Base-by-base conservation (phyloP, 2,329 filamentous ascomycete genomes). In the Pseudocercospora eumusae region DNA sequence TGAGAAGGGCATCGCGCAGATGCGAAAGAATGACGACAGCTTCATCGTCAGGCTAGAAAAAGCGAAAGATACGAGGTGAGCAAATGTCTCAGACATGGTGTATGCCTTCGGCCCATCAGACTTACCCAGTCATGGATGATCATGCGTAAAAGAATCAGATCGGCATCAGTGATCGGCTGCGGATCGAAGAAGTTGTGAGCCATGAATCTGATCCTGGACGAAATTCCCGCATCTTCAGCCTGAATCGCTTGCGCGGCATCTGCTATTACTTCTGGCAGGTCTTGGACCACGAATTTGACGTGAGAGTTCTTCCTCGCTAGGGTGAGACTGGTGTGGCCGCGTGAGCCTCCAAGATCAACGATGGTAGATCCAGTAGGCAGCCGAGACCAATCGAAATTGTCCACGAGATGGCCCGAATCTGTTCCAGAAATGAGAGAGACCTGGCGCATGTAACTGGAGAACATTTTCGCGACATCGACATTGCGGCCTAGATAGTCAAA, bases 131-230 rank as follows among this genome's bases (percentile, higher is more conserved):
- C 56, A n/a, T 67, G 63, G 9, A 68, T 31, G 52, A 68, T 64
- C 40, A 50, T 57, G 5, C 59, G 57, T 11, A 68, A 42, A 23
- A 67, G 57, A 36, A 67, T 67, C 7, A 75, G 61, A 47, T 73
- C 70, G 8, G 74, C 73, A 45, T 64, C 66, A 9, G 63, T 57
- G 13, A 70, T 56, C 2, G 67, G 66, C 31, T 73, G 61, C 11
- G 64, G 58, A 1, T 60, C 66, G 64, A 70, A 73, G 60, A 72
- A 72, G 27, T 74, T 68, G 28, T 73, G 61, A 4, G 52, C 53
- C 20, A 56, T 28, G 31, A 62, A 65, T 18, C 9, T 52, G 55
- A 64, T 45, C 1, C 59, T 44, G 15, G 13, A n/a, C 9, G 28
- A 28, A 21, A 60, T 50, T 15, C 10, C 11, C 11, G 31, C 11